These are phyloP conservation scores for Cucumis melo DNA, from an alignment of 306 rosid genomes.

Conservation along the genomic window DNA sequence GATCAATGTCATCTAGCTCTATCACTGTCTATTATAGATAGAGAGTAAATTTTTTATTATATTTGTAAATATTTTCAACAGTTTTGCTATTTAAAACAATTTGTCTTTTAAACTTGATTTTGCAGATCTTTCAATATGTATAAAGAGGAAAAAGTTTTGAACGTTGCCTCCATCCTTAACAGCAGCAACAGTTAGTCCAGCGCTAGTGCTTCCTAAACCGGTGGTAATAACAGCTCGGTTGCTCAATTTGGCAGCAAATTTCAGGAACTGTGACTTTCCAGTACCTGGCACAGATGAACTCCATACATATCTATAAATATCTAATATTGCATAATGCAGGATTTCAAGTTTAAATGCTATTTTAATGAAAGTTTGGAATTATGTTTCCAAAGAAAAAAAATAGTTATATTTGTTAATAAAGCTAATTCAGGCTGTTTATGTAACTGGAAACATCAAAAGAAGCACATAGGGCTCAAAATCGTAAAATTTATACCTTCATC, in stretches of 20 bases:
- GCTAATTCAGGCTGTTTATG: neutral
- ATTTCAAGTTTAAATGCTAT: neutral
- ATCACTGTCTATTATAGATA: no score
- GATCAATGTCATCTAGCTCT: no score
- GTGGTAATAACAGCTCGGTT: constrained; percentile 92
- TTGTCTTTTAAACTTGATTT: neutral
- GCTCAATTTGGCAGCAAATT: constrained; percentile 87
- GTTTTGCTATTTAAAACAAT: no score
- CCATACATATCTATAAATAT: neutral
- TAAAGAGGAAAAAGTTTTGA: neutral
- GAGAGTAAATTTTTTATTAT: no score
- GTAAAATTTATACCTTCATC: neutral
- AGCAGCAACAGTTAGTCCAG: constrained; percentile 92
- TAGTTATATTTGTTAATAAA: neutral
- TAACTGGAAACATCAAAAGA: neutral
- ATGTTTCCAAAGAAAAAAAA: neutral
- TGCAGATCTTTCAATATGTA: neutral
- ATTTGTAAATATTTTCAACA: no score
- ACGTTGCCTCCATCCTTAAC: constrained; percentile 85
- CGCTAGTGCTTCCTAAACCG: constrained; percentile 96
- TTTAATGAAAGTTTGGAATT: neutral
- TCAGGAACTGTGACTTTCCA: constrained; percentile 92
- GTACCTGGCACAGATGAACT: constrained; percentile 38
- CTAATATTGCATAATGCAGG: neutral
- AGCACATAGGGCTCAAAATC: neutral